Evolutionary conservation across 2,329 filamentous ascomycete genomes (phyloP), one percentile per base, ranked within the genome.

Genomic region (Thermothelomyces thermophilus): DNA sequence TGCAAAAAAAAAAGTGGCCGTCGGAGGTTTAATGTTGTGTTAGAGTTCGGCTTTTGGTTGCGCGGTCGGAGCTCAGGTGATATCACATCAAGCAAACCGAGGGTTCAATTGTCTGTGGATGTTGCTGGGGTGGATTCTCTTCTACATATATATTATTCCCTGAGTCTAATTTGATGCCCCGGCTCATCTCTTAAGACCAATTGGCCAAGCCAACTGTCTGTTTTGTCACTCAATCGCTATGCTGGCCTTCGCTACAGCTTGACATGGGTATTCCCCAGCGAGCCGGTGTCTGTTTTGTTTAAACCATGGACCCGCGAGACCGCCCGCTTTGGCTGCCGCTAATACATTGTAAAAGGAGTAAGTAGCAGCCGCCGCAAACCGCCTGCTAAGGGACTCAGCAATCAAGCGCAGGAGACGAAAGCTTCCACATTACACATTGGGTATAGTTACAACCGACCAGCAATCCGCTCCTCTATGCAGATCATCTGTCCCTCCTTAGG

Each of bases 401-500:
- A 22, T 19, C 5, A 11, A 26, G 5, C 24, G 24, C 5, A 9
- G 9, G 9, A 26, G 5, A 26, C 24, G 24, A 26, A 9, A 26
- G 9, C 5, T 26, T 26, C 24, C 24, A 26, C 24, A 26, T 5
- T 5, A 26, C 9, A 26, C 24, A 35, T 46, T 43, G 34, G 43
- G 43, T 47, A 46, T 47, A 51, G 33, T 50, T 10, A 40, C 44
- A 39, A 34, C 39, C 39, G 30, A 22, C 16, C 37, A 28, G 6
- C 11, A 8, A 17, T 37, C 19, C 16, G 9, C 9, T 17, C 7
- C 17, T 14, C 16, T 7, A 6, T 7, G 14, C 5, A 20, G 17
- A 20, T 20, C 22, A n/a, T 9, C 31, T 28, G 19, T 4, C 4
- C 28, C n/a, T 1, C 35, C n/a, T n/a, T n/a, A n/a, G n/a, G n/a